A percentile compares a stretch with the other conserved stretches of the same genome.
phyloP scores from a whole-genome alignment of 306 rosid species.

The Quercus suber region DNA sequence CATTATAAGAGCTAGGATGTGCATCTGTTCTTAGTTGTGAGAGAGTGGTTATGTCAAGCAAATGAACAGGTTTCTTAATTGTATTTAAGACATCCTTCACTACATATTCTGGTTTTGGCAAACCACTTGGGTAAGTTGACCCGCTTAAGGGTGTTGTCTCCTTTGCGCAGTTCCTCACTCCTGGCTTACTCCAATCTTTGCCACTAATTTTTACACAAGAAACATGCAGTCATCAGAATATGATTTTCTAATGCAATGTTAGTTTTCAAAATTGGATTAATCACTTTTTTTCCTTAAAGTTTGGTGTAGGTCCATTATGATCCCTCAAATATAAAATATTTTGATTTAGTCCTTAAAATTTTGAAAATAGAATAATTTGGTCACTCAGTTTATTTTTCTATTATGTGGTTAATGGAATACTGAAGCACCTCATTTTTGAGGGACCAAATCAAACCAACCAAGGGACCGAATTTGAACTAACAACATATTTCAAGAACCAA shows the following conservation, averaged over 20 bases:
- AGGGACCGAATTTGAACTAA: too few species aligned
- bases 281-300: too few species aligned
- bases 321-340: too few species aligned
- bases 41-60: conserved; percentile 58
- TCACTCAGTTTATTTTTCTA: too few species aligned
- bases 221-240: neutral
- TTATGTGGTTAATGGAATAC: too few species aligned
- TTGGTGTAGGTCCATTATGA: too few species aligned
- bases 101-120: conserved; percentile 38
- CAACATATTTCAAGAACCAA: too few species aligned
- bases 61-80: conserved; percentile 39
- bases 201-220: conserved; percentile 37
- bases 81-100: conserved; percentile 36
- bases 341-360: too few species aligned
- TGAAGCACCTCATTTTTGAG: too few species aligned
- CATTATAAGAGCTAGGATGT: conserved; percentile 56
- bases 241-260: neutral
- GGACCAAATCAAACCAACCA: too few species aligned
- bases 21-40: conserved; percentile 74
- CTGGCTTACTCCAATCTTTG: conserved; percentile 39
- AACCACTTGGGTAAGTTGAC: conserved; percentile 39
- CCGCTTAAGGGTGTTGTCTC: conserved; percentile 59
- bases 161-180: conserved; percentile 42
- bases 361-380: too few species aligned
- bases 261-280: too few species aligned